phyloP scores from a whole-genome alignment of 1,139 yeast species.

The Pichia inconspicua region DNA sequence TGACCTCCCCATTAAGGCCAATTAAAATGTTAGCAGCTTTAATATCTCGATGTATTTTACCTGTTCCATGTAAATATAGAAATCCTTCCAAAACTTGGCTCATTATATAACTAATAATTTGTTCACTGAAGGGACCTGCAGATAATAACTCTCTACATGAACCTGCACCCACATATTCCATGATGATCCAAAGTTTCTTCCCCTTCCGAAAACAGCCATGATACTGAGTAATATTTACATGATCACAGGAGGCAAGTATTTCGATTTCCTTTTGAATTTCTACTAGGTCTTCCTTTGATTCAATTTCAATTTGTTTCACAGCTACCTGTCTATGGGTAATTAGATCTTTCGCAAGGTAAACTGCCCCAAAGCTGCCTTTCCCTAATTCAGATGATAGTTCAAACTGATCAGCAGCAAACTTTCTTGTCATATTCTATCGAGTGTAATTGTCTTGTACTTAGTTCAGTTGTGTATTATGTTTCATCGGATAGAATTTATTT shows the following conservation, averaged over 20 bases:
- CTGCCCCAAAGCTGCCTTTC: constrained; percentile 84
- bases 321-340: constrained; percentile 49
- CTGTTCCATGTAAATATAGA: constrained; percentile 63
- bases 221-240: constrained; percentile 63
- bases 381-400: constrained; percentile 73
- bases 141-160: constrained; percentile 60
- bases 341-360: constrained; percentile 61
- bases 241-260: constrained; percentile 66
- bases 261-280: constrained; percentile 78
- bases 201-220: constrained; percentile 77
- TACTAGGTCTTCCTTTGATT: constrained; percentile 63
- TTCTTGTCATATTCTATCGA: constrained; percentile 13
- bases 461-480: background rate
- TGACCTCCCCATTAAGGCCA: constrained; percentile 67
- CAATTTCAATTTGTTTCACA: constrained; percentile 70
- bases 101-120: constrained; percentile 47
- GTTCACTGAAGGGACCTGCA: constrained; percentile 57
- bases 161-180: constrained; percentile 84
- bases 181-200: constrained; percentile 74
- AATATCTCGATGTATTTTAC: constrained; percentile 80
- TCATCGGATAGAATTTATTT: no score
- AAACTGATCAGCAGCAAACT: constrained; percentile 41
- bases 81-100: constrained; percentile 61
- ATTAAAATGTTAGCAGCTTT: constrained; percentile 78
- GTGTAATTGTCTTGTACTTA: no score